Evolutionary conservation across 768 basidiomycete species (phyloP).

Genomic region (Kwoniella dendrophila): DNA sequence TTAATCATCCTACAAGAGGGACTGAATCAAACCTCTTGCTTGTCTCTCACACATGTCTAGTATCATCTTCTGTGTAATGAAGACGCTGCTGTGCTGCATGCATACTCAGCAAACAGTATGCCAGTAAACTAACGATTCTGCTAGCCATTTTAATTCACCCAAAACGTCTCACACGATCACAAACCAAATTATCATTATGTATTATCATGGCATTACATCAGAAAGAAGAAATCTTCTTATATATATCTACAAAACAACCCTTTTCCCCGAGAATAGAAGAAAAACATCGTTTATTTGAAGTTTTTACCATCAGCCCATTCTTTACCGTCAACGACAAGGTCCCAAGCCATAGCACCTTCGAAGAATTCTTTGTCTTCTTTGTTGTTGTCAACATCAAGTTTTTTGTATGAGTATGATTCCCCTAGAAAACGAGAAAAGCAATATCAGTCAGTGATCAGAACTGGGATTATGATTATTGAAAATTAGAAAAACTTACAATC

Average conservation of each 20-base stretch:
- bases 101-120: too few species aligned
- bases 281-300: conserved; percentile 49
- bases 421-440: conserved; percentile 67
- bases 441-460: neutral
- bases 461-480: neutral
- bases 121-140: too few species aligned
- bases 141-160: too few species aligned
- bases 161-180: neutral
- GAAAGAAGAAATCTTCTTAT: conserved; percentile 1
- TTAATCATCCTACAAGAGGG: too few species aligned
- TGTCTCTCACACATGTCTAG: too few species aligned
- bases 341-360: conserved; percentile 91
- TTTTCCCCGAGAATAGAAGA: neutral
- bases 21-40: too few species aligned
- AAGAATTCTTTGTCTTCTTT: conserved; percentile 83
- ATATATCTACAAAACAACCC: conserved; percentile 4
- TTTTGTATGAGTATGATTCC: conserved; percentile 81
- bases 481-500: conserved; percentile 38
- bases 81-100: too few species aligned
- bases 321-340: conserved; percentile 83
- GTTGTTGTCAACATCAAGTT: conserved; percentile 69
- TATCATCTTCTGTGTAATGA: too few species aligned
- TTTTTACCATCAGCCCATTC: conserved; percentile 72
- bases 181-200: neutral
- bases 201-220: conserved; percentile 15